These are phyloP conservation scores for Xenoacremonium recifei DNA, from an alignment of 2,329 filamentous ascomycete species.

Conservation along the genomic window DNA sequence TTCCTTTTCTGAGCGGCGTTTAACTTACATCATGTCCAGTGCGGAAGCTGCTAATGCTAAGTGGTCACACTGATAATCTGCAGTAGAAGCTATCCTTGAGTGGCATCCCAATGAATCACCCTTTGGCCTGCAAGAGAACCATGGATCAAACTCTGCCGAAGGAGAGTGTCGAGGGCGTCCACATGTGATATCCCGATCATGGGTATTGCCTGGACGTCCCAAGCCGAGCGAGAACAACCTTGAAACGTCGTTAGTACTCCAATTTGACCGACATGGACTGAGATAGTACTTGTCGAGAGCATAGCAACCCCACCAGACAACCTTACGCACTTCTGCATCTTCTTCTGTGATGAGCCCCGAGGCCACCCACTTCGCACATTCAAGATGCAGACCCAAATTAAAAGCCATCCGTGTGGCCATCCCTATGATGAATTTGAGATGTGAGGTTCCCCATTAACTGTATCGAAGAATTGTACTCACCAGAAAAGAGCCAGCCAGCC, in stretches of 20 bases:
- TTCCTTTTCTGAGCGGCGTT: too few relatives aligned
- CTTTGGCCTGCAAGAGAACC: too few relatives aligned
- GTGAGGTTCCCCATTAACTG: too few relatives aligned
- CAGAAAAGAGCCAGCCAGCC: conserved; percentile 20
- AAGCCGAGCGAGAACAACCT: conserved; percentile 18
- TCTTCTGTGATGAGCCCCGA: conserved; percentile 9
- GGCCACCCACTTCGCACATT: conserved; percentile 13
- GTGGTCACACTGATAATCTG: conserved; percentile 6
- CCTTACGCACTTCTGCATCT: conserved; percentile 18
- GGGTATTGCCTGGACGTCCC: conserved; percentile 17
- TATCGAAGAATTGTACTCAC: conserved; percentile 1
- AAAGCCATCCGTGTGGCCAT: conserved; percentile 24
- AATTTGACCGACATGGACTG: not conserved
- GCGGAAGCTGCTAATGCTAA: conserved; percentile 3
- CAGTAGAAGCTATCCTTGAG: not conserved
- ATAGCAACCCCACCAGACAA: conserved; percentile 24
- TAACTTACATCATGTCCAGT: conserved; percentile 7
- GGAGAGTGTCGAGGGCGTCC: conserved; percentile 13
- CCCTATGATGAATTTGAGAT: conserved; percentile 5
- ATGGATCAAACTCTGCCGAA: conserved; percentile 13
- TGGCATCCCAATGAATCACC: not conserved
- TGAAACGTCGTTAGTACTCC: not conserved
- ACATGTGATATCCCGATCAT: conserved; percentile 15
- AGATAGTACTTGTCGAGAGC: conserved; percentile 18
- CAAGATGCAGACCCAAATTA: conserved; percentile 23